Base-by-base conservation (phyloP, 2,329 filamentous ascomycete species). In the Orbilia oligospora region DNA sequence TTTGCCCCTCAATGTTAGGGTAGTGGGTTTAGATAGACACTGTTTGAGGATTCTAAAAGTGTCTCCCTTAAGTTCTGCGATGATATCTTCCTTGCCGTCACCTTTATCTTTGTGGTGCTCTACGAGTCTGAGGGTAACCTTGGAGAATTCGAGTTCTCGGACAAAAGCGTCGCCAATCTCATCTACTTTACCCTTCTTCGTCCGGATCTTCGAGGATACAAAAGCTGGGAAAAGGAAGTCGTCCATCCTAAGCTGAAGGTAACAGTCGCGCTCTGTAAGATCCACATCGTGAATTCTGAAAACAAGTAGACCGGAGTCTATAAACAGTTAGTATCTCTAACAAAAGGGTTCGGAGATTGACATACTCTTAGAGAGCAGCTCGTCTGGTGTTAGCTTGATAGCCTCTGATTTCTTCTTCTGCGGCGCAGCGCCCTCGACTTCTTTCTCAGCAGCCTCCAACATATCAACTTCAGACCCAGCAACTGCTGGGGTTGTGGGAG, bases 161-260 rank as follows among this genome's bases (percentile, higher is more conserved):
- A 99, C 92, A 85, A 99, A 94, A 68, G 94, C 96, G 85, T 99
- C 96, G 61, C 95, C 94, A 83, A 88, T 94, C 85, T 99, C 96
- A 81, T 96, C 93, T 84, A 98, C 93, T 66, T 89, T 92, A 83
- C 91, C 89, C 10, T 88, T 86, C 81, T 88, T 91, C 48, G 87
- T 88, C 82, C 89, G 91, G 36, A 94, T 91, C 80, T 90, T 93
- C 0, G 92, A 90, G 10, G 94, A 97, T 0, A 89, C 88, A 83
- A 97, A 98, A 0, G 94, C 92, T 0, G 96, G 92, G 86, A 96
- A 98, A 36, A 93, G 89, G 89, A 96, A 94, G 83, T 99, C 96
- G 84, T 99, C 96, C 84, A 98, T 96, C 80, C 95, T 87, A 6
- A 99, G 89, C 84, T 99, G 94, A 22, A 99, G 87, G 79, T 93